These are phyloP conservation scores for Sporothrix inflata DNA, from an alignment of 2,329 filamentous ascomycete genomes.

Conservation along the genomic window DNA sequence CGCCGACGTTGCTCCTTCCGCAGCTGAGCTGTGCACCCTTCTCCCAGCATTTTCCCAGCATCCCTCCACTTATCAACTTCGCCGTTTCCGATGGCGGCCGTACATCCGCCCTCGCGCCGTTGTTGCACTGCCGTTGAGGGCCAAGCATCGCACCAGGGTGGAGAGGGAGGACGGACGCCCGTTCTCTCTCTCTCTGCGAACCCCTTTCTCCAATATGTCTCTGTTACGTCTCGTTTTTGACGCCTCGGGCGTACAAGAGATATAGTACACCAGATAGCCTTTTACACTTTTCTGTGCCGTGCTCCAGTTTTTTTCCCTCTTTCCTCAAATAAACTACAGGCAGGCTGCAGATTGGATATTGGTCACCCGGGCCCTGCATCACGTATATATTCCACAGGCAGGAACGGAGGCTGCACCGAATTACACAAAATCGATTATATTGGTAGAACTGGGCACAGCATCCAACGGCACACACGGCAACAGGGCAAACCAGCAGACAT, in stretches of 20 bases:
- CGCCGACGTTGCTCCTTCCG: neutral
- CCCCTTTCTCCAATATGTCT: slow-evolving; percentile 9
- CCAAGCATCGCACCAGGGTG: neutral
- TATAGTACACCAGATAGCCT: slow-evolving; percentile 15
- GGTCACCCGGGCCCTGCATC: neutral
- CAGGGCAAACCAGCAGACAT: neutral
- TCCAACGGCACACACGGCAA: neutral
- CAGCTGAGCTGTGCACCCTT: neutral
- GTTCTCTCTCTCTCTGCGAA: neutral
- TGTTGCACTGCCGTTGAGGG: slow-evolving; percentile 18
- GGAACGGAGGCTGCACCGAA: neutral
- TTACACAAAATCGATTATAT: neutral
- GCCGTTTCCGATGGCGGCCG: neutral
- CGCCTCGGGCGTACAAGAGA: slow-evolving; percentile 10
- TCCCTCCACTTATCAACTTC: neutral
- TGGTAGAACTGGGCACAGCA: neutral
- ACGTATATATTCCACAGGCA: neutral
- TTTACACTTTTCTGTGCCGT: neutral
- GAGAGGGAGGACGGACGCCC: neutral
- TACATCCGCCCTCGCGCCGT: neutral
- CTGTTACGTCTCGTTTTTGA: neutral
- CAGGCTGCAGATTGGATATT: slow-evolving; percentile 4
- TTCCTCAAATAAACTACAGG: neutral
- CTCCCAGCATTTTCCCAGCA: neutral
- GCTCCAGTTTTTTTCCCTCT: neutral